Conservation (phyloP, 805 yeast species). For the Yarrowia phangngaensis region DNA sequence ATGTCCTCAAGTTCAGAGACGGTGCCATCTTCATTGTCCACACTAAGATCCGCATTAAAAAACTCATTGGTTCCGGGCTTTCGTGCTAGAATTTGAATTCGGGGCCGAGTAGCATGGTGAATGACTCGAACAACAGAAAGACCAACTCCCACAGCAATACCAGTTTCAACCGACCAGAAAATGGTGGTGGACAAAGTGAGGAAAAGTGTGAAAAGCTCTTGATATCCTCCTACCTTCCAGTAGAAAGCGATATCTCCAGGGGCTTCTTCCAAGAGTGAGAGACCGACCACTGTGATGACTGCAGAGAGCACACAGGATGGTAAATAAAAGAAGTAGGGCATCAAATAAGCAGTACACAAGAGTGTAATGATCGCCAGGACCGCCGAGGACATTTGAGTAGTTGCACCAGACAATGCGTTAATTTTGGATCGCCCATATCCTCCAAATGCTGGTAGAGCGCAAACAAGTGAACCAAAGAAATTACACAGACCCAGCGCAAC, state of each 20-base stretch:
- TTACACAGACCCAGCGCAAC: constrained; percentile 85
- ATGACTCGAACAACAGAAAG: constrained; percentile 77
- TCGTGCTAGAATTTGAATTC: constrained; percentile 79
- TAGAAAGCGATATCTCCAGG: constrained; percentile 77
- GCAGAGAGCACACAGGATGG: constrained; percentile 80
- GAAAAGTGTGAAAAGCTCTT: constrained; percentile 65
- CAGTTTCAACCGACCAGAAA: constrained; percentile 78
- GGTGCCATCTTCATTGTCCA: constrained; percentile 43
- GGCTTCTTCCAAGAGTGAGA: constrained; percentile 74
- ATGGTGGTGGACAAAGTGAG: constrained; percentile 63
- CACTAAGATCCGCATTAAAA: constrained; percentile 58
- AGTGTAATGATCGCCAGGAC: constrained; percentile 76
- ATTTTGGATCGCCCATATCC: constrained; percentile 93
- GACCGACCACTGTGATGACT: constrained; percentile 73
- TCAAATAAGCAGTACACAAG: constrained; percentile 55
- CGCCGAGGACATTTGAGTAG: constrained; percentile 77
- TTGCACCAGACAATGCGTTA: constrained; percentile 82
- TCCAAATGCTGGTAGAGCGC: constrained; percentile 85
- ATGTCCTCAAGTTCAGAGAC: constrained; percentile 43
- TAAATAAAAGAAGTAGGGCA: constrained; percentile 62
- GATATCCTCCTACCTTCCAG: constrained; percentile 65
- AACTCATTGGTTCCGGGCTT: constrained; percentile 58
- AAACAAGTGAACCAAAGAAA: constrained; percentile 51
- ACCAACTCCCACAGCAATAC: constrained; percentile 80
- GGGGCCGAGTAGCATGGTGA: constrained; percentile 72